A percentile compares a stretch with the other conserved stretches of the same genome.
Conservation (phyloP, 768 basidiomycete species). For the Hypholoma sublateritium region DNA sequence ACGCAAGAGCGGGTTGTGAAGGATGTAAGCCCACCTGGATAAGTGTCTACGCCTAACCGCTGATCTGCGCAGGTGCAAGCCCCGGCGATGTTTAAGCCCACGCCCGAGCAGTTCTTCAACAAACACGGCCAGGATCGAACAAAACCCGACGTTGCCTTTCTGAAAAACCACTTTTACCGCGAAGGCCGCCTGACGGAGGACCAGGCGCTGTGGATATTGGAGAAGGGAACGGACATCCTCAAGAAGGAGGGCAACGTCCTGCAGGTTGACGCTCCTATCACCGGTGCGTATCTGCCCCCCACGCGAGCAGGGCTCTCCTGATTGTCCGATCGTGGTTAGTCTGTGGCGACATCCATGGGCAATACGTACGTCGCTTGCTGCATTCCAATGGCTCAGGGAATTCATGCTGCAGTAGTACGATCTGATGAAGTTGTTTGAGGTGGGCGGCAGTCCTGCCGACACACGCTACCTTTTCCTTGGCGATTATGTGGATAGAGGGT, state of each 20-base stretch:
- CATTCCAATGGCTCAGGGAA: neutral
- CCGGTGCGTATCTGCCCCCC: constrained; percentile 54
- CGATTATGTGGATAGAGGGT: constrained; percentile 92
- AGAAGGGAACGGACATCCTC: constrained; percentile 83
- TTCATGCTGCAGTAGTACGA: constrained; percentile 62
- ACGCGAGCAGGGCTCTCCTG: constrained; percentile 2
- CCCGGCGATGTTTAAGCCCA: constrained; percentile 90
- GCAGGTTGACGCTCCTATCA: constrained; percentile 96
- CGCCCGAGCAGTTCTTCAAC: constrained; percentile 92
- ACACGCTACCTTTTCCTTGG: constrained; percentile 92
- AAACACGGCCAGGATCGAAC: constrained; percentile 66
- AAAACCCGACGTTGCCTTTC: constrained; percentile 93
- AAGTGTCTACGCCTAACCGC: neutral
- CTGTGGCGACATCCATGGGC: constrained; percentile 98
- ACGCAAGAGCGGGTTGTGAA: constrained; percentile 96
- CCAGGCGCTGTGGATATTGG: constrained; percentile 92
- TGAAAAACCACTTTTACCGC: constrained; percentile 99
- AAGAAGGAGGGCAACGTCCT: constrained; percentile 87
- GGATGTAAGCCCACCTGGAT: constrained; percentile 59
- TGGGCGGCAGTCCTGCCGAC: constrained; percentile 92
- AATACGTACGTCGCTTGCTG: constrained; percentile 74
- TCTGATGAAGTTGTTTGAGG: constrained; percentile 94
- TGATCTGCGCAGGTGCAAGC: constrained; percentile 79
- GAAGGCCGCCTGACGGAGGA: constrained; percentile 93
- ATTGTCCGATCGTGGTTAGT: constrained; percentile 42